Conservation (phyloP, 31 red algal species). For the Odonthalia washingtoniensis region DNA sequence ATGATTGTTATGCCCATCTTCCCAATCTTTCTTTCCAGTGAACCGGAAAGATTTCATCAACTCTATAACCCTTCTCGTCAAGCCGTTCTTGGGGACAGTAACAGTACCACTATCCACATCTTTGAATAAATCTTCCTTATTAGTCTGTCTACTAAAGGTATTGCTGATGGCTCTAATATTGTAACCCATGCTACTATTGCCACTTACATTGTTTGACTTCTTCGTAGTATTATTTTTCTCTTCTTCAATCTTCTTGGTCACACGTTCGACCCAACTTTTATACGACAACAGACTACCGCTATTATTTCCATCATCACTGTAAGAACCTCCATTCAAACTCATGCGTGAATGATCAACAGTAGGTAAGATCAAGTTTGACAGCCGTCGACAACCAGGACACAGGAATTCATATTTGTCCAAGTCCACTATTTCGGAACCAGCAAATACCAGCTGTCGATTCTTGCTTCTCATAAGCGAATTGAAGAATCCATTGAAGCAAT, state of each 20-base stretch:
- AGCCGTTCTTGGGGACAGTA: background rate
- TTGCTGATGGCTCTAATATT: background rate
- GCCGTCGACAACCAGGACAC: constrained; percentile 85
- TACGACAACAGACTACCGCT: background rate
- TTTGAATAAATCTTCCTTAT: background rate
- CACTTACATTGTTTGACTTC: background rate
- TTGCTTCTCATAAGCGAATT: constrained; percentile 52
- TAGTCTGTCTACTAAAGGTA: background rate
- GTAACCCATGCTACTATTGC: background rate
- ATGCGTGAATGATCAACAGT: constrained; percentile 8
- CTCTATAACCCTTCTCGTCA: background rate
- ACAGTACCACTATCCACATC: no score
- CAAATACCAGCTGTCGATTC: constrained; percentile 45
- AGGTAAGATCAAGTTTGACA: constrained; percentile 87
- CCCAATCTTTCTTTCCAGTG: no score
- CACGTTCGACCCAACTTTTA: background rate
- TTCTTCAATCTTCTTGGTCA: background rate
- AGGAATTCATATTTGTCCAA: constrained; percentile 76
- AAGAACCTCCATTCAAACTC: background rate
- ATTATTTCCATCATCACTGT: background rate
- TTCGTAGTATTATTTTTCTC: no score
- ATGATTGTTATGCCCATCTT: no score
- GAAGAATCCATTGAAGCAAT: constrained; percentile 81
- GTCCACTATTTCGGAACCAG: constrained; percentile 63
- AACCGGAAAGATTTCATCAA: background rate